A percentile compares a stretch with the other conserved stretches of the same genome.
These are phyloP conservation scores for Fraxinus ornus DNA, from an alignment of 305 asterid genomes.

Conservation along the genomic window DNA sequence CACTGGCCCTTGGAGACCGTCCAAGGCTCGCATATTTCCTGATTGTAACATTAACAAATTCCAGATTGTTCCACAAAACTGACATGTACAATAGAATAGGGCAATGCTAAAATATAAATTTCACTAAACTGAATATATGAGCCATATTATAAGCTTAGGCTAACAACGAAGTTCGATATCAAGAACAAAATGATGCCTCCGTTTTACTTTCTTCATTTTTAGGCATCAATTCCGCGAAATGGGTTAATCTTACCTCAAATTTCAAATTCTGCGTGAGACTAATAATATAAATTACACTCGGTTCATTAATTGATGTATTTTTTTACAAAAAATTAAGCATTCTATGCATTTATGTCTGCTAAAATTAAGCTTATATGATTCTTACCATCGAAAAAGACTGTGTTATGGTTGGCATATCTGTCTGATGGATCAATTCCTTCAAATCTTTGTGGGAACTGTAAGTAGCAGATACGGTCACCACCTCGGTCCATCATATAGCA, in stretches of 20 bases:
- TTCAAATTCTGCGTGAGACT: background rate
- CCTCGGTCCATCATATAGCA: slow-evolving; percentile 99
- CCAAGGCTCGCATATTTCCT: slow-evolving; percentile 98
- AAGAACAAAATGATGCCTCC: background rate
- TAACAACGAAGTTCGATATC: background rate
- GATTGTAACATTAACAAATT: background rate
- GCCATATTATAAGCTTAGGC: background rate
- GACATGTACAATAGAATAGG: background rate
- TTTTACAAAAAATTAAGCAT: no score
- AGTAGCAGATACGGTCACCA: slow-evolving; percentile 91
- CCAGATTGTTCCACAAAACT: slow-evolving; percentile 1
- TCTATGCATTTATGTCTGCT: background rate
- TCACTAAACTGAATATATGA: background rate
- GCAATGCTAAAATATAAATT: background rate
- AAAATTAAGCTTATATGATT: background rate
- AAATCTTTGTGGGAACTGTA: slow-evolving; percentile 95
- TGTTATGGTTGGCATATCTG: slow-evolving; percentile 93
- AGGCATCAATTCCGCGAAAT: background rate
- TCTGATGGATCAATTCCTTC: slow-evolving; percentile 99
- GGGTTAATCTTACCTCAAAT: background rate
- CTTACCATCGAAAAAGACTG: slow-evolving; percentile 91
- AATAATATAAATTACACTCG: background rate
- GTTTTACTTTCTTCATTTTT: background rate
- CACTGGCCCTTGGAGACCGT: slow-evolving; percentile 96
- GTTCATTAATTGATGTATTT: background rate